These are phyloP conservation scores for Apiospora sp. DNA, from an alignment of 2,329 filamentous ascomycete genomes.

Conservation along the genomic window DNA sequence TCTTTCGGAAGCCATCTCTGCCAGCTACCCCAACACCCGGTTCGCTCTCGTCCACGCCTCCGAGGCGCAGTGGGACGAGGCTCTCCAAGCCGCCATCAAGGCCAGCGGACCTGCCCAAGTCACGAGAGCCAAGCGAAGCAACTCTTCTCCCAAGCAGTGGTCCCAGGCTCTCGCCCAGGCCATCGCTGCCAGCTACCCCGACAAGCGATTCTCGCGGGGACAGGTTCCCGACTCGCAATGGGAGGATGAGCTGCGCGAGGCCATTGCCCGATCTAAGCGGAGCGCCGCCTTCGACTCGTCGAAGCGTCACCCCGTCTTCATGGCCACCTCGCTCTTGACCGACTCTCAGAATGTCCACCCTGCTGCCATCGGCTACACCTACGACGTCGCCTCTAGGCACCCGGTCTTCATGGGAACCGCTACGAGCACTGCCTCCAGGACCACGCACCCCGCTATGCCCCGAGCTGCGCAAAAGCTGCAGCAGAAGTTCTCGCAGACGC, in stretches of 20 bases:
- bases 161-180: slow-evolving; percentile 48
- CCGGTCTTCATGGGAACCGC: slow-evolving; percentile 44
- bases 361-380: slow-evolving; percentile 42
- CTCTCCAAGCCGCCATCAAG: slow-evolving; percentile 35
- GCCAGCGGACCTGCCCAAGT: slow-evolving; percentile 32
- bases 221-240: slow-evolving; percentile 34
- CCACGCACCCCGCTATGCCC: slow-evolving; percentile 38
- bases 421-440: slow-evolving; percentile 32
- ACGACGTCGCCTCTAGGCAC: slow-evolving; percentile 40
- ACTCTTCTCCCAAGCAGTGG: slow-evolving; percentile 43
- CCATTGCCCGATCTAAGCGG: slow-evolving; percentile 32
- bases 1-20: slow-evolving; percentile 45
- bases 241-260: slow-evolving; percentile 36
- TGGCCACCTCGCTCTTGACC: slow-evolving; percentile 36
- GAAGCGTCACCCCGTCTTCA: slow-evolving; percentile 45
- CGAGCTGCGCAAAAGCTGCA: neutral
- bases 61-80: slow-evolving; percentile 37
- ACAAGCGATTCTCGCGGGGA: slow-evolving; percentile 33
- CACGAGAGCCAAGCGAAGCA: slow-evolving; percentile 33
- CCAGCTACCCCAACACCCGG: slow-evolving; percentile 39
- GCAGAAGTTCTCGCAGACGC: neutral
- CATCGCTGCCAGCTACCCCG: slow-evolving; percentile 42
- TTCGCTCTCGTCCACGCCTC: slow-evolving; percentile 25
- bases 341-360: slow-evolving; percentile 40
- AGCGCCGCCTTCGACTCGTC: slow-evolving; percentile 38